phyloP scores from a whole-genome alignment of 352 stramenopile species.

The Phytophthora europaea region DNA sequence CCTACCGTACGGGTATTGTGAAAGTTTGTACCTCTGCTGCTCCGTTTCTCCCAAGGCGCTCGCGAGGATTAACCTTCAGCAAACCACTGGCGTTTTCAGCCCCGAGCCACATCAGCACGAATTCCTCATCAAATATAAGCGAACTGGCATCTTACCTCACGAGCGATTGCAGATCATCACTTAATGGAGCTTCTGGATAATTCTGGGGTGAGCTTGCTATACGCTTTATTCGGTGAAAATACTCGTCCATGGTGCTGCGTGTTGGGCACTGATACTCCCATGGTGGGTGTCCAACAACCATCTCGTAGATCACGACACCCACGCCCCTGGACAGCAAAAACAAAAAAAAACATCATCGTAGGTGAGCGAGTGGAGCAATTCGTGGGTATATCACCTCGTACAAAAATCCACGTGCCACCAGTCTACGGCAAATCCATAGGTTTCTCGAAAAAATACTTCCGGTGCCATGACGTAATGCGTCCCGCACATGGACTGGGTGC shows the following conservation, averaged over 20 bases:
- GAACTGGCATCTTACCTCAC: slow-evolving; percentile 30
- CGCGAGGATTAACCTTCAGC: slow-evolving; percentile 44
- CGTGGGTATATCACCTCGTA: neutral
- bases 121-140: neutral
- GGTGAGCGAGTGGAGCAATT: neutral
- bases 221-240: slow-evolving; percentile 45
- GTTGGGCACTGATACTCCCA: slow-evolving; percentile 72
- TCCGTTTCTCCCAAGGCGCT: slow-evolving; percentile 56
- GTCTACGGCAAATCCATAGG: slow-evolving; percentile 54
- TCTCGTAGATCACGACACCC: slow-evolving; percentile 82
- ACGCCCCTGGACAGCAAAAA: slow-evolving; percentile 54
- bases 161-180: slow-evolving; percentile 36
- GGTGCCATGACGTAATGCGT: slow-evolving; percentile 86
- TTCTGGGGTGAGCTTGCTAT: slow-evolving; percentile 17
- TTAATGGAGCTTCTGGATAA: slow-evolving; percentile 5
- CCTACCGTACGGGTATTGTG: neutral
- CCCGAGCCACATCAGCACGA: neutral
- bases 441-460: slow-evolving; percentile 60
- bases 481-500: slow-evolving; percentile 64
- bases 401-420: slow-evolving; percentile 66
- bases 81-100: slow-evolving; percentile 20
- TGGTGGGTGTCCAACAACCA: slow-evolving; percentile 66
- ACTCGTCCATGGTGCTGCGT: slow-evolving; percentile 33
- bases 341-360: neutral
- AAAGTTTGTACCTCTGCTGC: slow-evolving; percentile 36